phyloP scores from a whole-genome alignment of 1,139 yeast genomes.

The Casaregolazyma suthepensis region DNA sequence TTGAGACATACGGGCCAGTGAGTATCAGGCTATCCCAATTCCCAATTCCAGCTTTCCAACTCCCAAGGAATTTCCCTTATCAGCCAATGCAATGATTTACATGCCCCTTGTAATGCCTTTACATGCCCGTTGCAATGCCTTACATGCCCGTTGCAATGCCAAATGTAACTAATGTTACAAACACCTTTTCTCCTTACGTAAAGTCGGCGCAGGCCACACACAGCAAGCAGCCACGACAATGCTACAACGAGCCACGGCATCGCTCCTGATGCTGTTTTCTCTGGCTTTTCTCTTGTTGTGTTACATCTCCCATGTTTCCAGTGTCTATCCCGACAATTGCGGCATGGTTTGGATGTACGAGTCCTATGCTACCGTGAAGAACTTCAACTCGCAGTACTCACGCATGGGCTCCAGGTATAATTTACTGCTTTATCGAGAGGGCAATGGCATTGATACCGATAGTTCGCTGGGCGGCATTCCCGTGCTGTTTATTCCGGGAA shows the following conservation, averaged over 20 bases:
- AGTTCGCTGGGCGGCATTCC: conserved; percentile 65
- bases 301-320: neutral
- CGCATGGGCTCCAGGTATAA: conserved; percentile 74
- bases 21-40: no score
- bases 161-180: no score
- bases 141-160: neutral
- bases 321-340: conserved; percentile 9
- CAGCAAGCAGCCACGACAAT: neutral
- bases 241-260: neutral
- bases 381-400: conserved; percentile 64
- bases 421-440: conserved; percentile 70
- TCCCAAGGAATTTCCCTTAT: no score
- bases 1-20: no score
- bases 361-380: conserved; percentile 16
- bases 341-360: conserved; percentile 15
- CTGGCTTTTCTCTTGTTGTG: neutral
- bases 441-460: conserved; percentile 38
- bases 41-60: no score
- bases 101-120: no score
- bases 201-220: neutral
- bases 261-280: neutral
- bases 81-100: no score
- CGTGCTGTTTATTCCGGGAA: conserved; percentile 90
- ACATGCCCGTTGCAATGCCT: neutral
- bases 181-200: neutral